Evolutionary conservation across 805 yeast genomes (phyloP).

Genomic region (Ogataea methanolica): DNA sequence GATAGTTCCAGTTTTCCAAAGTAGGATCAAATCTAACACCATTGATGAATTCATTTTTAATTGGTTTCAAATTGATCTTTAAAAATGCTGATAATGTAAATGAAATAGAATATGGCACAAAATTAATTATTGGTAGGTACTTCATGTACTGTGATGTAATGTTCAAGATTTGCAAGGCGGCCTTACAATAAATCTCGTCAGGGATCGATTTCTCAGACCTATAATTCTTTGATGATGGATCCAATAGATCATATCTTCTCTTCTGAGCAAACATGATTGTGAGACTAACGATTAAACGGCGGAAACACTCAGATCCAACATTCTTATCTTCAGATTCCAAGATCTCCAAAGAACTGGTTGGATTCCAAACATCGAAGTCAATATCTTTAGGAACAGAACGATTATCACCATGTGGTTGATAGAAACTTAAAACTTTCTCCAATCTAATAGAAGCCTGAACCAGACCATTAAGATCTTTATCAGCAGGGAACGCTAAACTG

Average conservation of each 20-base stretch:
- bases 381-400: constrained; percentile 22
- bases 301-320: constrained; percentile 14
- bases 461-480: constrained; percentile 26
- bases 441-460: constrained; percentile 28
- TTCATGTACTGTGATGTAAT: constrained; percentile 11
- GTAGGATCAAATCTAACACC: constrained; percentile 10
- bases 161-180: constrained; percentile 16
- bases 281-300: constrained; percentile 15
- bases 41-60: constrained; percentile 12
- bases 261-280: constrained; percentile 19
- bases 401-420: constrained; percentile 31
- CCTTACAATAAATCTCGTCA: constrained; percentile 13
- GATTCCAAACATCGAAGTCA: constrained; percentile 20
- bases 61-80: constrained; percentile 11
- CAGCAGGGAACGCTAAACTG: constrained; percentile 28
- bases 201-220: constrained; percentile 12
- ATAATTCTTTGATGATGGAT: constrained; percentile 9
- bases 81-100: constrained; percentile 15
- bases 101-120: constrained; percentile 15
- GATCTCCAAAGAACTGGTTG: constrained; percentile 5
- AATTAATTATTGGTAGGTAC: constrained; percentile 13
- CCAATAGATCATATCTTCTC: constrained; percentile 14
- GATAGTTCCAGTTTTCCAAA: constrained; percentile 11
- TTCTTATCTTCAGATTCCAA: constrained; percentile 7
- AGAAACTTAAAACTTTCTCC: constrained; percentile 34